Conservation (phyloP, 495 filamentous ascomycete species). For the Penicillium longicatenatum region DNA sequence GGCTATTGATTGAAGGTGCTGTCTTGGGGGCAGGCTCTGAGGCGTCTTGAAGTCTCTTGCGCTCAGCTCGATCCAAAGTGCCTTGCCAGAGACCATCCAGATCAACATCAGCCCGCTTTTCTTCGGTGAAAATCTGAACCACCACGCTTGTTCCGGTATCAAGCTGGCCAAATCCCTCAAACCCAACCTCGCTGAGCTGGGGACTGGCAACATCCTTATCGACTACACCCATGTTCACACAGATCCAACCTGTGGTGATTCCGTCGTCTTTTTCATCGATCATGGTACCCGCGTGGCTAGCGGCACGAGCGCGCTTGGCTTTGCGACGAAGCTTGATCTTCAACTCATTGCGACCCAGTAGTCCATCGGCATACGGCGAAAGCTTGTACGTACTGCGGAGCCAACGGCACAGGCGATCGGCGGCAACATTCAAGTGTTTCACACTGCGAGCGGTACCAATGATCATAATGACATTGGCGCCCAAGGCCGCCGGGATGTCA, state of each 20-base stretch:
- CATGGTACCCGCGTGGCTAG: constrained; percentile 58
- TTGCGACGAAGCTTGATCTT: constrained; percentile 83
- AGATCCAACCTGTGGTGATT: constrained; percentile 91
- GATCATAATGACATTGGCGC: constrained; percentile 87
- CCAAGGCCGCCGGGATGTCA: constrained; percentile 84
- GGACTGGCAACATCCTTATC: constrained; percentile 48
- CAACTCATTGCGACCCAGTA: constrained; percentile 86
- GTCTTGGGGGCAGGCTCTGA: constrained; percentile 3
- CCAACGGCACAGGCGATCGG: constrained; percentile 87
- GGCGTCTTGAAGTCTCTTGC: constrained; percentile 31
- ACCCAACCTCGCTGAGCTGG: constrained; percentile 41
- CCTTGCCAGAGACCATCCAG: constrained; percentile 78
- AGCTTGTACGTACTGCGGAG: constrained; percentile 71
- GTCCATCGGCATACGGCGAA: constrained; percentile 76
- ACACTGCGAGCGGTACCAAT: constrained; percentile 91
- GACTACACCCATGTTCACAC: constrained; percentile 81
- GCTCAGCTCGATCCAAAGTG: constrained; percentile 45
- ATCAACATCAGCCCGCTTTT: constrained; percentile 79
- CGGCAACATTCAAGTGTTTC: constrained; percentile 89
- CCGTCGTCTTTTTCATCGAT: constrained; percentile 69
- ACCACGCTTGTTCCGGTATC: constrained; percentile 66
- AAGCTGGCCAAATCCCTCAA: constrained; percentile 74
- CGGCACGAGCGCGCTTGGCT: constrained; percentile 73
- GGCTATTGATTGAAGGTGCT: constrained; percentile 22
- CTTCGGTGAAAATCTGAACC: constrained; percentile 87